Base-by-base conservation (phyloP, 2,329 filamentous ascomycete genomes). In the Fusarium sp. region DNA sequence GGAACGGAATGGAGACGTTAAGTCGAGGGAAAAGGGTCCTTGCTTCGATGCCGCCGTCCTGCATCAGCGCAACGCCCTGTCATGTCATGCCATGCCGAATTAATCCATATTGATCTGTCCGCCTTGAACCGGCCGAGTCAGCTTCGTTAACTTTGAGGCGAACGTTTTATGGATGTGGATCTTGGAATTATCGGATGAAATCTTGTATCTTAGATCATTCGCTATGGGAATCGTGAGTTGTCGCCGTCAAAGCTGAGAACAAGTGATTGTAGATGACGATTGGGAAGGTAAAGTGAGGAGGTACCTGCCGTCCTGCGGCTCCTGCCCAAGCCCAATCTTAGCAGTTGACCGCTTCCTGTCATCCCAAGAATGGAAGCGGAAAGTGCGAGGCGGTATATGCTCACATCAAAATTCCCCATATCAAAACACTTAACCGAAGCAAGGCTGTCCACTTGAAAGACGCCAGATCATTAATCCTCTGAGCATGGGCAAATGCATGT, bases 401-500 rank as follows among this genome's bases (percentile, higher is more conserved):
- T 55, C 24, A 63, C 51, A 18, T 64, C 59, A 22, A 20, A 53
- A 32, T 46, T 69, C 66, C 38, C 62, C 62, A 65, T 65, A 60
- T 44, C 45, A 41, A 53, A 43, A 49, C 25, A 41, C 49, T 69
- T 55, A 66, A 45, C 47, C 52, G 48, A 64, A 59, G 49, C 63
- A 71, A 60, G 58, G 67, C 67, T 70, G 59, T 57, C 67, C 66
- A 63, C 63, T 65, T 52, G 67, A 49, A 61, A 64, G 66, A 47
- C 40, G 67, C 67, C 69, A 75, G 67, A 73, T 74, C 65, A 62
- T 61, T 62, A 66, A 43, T 44, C 47, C 53, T 40, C 30, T 30
- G 34, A 32, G 44, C 66, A 72, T 63, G 58, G 63, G 59, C 62
- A 62, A 65, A 73, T 75, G 73, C 73, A 75, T 75, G 73, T 75